phyloP scores from a whole-genome alignment of 345 rosid species.

The thale cress (Arabidopsis thaliana) region TAIR10.1 NC_003076.8:21438501-21439000 shows the following conservation, averaged over 20 bases:
- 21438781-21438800: background rate
- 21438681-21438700: slow-evolving; percentile 9
- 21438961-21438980: slow-evolving; percentile 25
- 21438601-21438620: slow-evolving; percentile 30
- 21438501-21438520: background rate
- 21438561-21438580: slow-evolving; percentile 32
- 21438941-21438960: slow-evolving; percentile 23
- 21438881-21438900: background rate
- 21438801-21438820: background rate
- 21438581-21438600: slow-evolving; percentile 38
- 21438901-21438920: slow-evolving; percentile 32
- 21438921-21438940: slow-evolving; percentile 14
- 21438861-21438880: background rate
- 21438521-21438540: background rate
- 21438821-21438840: background rate
- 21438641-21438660: slow-evolving; percentile 34
- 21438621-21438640: slow-evolving; percentile 45
- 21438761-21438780: too few relatives aligned
- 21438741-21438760: slow-evolving; percentile 8
- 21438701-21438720: background rate
- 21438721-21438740: background rate
- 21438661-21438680: slow-evolving; percentile 48
- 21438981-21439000: slow-evolving; percentile 2
- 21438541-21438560: slow-evolving; percentile 19
- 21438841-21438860: background rate